Evolutionary conservation across 1,284 basidiomycete genomes (phyloP).

Genomic region (Trametes sp.): DNA sequence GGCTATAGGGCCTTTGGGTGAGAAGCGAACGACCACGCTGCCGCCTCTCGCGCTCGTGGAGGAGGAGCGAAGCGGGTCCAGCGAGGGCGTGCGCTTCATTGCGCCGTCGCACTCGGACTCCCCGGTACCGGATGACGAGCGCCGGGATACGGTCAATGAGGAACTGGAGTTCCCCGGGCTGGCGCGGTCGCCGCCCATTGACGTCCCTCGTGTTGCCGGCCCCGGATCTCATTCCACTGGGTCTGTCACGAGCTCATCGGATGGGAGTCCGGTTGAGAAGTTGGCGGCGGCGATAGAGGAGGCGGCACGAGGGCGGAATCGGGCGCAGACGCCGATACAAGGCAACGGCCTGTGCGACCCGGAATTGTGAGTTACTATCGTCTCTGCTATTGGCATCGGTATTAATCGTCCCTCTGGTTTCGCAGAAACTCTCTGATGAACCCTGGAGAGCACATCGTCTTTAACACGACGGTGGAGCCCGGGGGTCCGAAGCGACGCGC

Average conservation of each 20-base stretch:
- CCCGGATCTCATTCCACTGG: constrained; percentile 45
- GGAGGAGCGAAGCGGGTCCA: constrained; percentile 23
- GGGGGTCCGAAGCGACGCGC: constrained; percentile 64
- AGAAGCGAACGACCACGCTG: constrained; percentile 34
- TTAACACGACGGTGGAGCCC: constrained; percentile 60
- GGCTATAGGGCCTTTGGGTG: constrained; percentile 43
- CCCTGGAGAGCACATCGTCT: constrained; percentile 56
- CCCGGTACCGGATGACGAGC: constrained; percentile 37
- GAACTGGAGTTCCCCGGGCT: constrained; percentile 47
- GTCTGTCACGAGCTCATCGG: constrained; percentile 55
- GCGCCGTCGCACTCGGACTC: constrained; percentile 26
- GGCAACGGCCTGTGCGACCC: constrained; percentile 53
- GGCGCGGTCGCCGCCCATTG: constrained; percentile 38
- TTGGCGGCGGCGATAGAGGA: constrained; percentile 46
- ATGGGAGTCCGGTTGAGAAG: constrained; percentile 55
- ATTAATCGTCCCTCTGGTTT: background rate
- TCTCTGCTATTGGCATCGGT: background rate
- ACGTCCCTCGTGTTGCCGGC: constrained; percentile 40
- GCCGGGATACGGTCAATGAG: constrained; percentile 33
- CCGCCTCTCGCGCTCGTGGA: constrained; percentile 30
- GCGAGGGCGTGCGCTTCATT: constrained; percentile 35
- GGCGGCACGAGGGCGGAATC: constrained; percentile 57
- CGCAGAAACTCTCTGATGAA: constrained; percentile 51
- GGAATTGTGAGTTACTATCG: constrained; percentile 50
- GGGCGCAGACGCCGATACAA: constrained; percentile 63